Conservation (phyloP, 441 rosid species). For the Corymbia calophylla region DNA sequence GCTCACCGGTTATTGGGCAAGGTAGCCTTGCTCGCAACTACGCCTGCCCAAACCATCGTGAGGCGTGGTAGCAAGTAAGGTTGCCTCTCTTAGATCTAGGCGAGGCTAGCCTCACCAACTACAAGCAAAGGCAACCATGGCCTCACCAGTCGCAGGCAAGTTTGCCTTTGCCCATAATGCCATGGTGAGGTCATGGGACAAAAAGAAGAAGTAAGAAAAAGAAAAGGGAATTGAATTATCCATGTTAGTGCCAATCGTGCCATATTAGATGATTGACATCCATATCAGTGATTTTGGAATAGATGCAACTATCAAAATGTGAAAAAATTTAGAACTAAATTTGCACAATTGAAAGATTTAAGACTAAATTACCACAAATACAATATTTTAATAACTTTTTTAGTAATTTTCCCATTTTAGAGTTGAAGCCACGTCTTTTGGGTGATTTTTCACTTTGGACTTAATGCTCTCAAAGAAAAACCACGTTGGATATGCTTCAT, state of each 20-base stretch:
- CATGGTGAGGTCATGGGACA: background rate
- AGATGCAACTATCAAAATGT: background rate
- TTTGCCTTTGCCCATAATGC: background rate
- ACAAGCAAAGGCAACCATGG: too few species aligned
- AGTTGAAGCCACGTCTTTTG: background rate
- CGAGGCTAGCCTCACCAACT: background rate
- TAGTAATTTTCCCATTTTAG: background rate
- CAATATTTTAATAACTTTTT: accelerated
- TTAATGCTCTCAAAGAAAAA: background rate
- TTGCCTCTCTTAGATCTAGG: background rate
- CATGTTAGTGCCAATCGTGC: accelerated
- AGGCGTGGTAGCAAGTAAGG: background rate
- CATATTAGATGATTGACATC: background rate
- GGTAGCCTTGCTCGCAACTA: background rate
- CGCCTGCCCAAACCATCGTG: accelerated
- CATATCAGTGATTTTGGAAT: accelerated
- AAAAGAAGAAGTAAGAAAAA: too few species aligned
- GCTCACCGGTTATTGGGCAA: background rate
- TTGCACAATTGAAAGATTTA: too few species aligned
- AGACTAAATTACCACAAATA: too few species aligned
- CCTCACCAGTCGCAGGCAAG: too few species aligned
- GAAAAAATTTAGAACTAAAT: too few species aligned
- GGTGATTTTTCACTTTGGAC: background rate
- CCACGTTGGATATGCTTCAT: background rate
- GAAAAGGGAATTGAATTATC: too few species aligned